phyloP scores from a whole-genome alignment of 164 flowering plant genomes.

The Santalum album region DNA sequence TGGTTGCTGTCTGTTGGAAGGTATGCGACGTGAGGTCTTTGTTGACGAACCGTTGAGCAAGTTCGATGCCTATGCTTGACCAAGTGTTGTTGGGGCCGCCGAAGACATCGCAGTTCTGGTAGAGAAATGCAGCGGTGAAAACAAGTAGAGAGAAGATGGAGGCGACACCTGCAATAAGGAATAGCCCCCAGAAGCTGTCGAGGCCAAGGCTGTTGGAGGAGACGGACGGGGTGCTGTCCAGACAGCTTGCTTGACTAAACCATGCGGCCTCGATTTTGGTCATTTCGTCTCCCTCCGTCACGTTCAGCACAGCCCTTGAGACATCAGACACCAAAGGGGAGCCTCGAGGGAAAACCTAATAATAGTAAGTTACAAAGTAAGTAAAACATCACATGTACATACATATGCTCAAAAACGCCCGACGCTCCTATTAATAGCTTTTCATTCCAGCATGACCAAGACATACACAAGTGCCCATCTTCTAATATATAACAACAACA shows the following conservation, averaged over 20 bases:
- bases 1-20: conserved; percentile 4
- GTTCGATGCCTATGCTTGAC: background rate
- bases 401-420: no score
- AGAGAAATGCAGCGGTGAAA: background rate
- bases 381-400: no score
- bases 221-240: background rate
- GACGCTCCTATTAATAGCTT: no score
- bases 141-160: conserved; percentile 8
- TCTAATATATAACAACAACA: no score
- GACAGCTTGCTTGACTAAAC: conserved; percentile 6
- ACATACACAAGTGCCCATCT: no score
- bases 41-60: conserved; percentile 9
- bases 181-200: conserved; percentile 17
- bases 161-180: conserved; percentile 12
- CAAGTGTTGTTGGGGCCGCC: background rate
- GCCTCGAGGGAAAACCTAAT: conserved; percentile 20
- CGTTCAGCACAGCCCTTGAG: conserved; percentile 9
- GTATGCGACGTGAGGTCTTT: conserved; percentile 18
- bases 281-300: conserved; percentile 3
- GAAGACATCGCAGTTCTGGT: background rate
- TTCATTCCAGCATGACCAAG: no score
- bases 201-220: conserved; percentile 9
- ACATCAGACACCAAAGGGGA: conserved; percentile 19
- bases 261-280: conserved; percentile 17
- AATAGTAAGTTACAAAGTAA: no score